phyloP scores from a whole-genome alignment of 202 grass and related monocot genomes.

The Zizania palustris region DNA sequence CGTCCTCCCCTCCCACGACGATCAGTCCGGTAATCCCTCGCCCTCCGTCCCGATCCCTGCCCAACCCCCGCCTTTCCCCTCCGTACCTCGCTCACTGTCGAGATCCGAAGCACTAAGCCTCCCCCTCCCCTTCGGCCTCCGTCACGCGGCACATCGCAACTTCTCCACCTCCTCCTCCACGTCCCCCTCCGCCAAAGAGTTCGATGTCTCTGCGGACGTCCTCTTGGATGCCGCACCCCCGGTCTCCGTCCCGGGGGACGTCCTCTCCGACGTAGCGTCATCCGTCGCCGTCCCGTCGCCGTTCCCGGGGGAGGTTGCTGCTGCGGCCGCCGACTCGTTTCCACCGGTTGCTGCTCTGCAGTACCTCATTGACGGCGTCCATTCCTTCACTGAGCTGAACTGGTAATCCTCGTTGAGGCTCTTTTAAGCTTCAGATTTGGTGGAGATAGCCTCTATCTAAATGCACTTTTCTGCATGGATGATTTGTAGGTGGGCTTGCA shows the following conservation, averaged over 20 bases:
- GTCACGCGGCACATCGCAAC: constrained; percentile 43
- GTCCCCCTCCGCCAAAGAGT: constrained; percentile 19
- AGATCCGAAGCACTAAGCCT: constrained; percentile 18
- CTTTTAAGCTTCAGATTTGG: neutral
- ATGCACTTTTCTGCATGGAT: neutral
- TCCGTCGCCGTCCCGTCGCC: constrained; percentile 24
- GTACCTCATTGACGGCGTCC: constrained; percentile 68
- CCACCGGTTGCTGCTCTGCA: constrained; percentile 68
- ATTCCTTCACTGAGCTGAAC: constrained; percentile 73
- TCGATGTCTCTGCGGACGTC: constrained; percentile 44
- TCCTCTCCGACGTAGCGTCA: constrained; percentile 44
- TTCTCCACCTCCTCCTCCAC: constrained; percentile 51
- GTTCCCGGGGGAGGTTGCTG: constrained; percentile 81
- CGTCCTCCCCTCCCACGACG: constrained; percentile 33
- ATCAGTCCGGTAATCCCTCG: constrained; percentile 23
- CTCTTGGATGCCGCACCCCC: constrained; percentile 50
- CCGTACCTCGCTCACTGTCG: constrained; percentile 16
- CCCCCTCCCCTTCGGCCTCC: constrained; percentile 51
- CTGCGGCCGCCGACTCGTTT: constrained; percentile 71
- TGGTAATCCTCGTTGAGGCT: constrained; percentile 44
- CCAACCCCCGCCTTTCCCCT: neutral
- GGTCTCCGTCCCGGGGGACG: constrained; percentile 42
- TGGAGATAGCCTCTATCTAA: neutral
- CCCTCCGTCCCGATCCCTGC: neutral
- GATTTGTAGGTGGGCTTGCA: constrained; percentile 69